phyloP scores from a whole-genome alignment of 1,284 basidiomycete species.

The Moniliella sp. region DNA sequence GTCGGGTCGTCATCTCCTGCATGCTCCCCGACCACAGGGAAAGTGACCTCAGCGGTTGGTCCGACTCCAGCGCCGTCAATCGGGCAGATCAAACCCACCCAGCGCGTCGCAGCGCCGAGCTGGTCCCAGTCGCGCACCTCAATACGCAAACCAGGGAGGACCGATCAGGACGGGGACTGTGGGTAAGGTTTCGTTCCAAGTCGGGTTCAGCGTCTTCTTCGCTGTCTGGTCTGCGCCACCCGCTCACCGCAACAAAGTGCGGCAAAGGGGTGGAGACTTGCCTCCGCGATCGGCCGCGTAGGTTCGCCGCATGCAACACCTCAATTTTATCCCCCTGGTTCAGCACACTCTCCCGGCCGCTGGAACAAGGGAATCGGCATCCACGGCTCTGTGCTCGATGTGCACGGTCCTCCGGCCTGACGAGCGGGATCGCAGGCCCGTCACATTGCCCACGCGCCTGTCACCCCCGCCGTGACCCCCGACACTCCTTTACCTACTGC shows the following conservation, averaged over 20 bases:
- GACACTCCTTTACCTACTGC: too few relatives aligned
- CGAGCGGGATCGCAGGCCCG: constrained; percentile 42
- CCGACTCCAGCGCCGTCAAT: too few relatives aligned
- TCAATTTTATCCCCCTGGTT: constrained; percentile 77
- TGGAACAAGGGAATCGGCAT: constrained; percentile 73
- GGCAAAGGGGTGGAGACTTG: constrained; percentile 57
- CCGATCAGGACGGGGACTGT: constrained; percentile 37
- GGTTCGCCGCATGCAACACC: constrained; percentile 54
- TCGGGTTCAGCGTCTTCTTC: constrained; percentile 53
- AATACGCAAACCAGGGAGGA: constrained; percentile 52
- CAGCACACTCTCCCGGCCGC: constrained; percentile 71
- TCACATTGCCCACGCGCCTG: constrained; percentile 43
- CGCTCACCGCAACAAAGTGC: constrained; percentile 67
- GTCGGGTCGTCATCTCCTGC: too few relatives aligned
- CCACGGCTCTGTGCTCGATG: constrained; percentile 38
- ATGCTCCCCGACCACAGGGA: too few relatives aligned
- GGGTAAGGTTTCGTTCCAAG: constrained; percentile 34
- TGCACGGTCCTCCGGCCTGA: constrained; percentile 33
- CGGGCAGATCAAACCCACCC: too few relatives aligned
- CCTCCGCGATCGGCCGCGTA: constrained; percentile 67
- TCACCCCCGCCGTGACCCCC: too few relatives aligned
- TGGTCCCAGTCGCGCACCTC: constrained; percentile 83
- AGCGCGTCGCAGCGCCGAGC: constrained; percentile 45
- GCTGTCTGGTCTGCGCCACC: constrained; percentile 46
- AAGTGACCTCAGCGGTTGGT: too few relatives aligned